phyloP scores from a whole-genome alignment of 768 basidiomycete species.

The Pisolithus tinctorius region DNA sequence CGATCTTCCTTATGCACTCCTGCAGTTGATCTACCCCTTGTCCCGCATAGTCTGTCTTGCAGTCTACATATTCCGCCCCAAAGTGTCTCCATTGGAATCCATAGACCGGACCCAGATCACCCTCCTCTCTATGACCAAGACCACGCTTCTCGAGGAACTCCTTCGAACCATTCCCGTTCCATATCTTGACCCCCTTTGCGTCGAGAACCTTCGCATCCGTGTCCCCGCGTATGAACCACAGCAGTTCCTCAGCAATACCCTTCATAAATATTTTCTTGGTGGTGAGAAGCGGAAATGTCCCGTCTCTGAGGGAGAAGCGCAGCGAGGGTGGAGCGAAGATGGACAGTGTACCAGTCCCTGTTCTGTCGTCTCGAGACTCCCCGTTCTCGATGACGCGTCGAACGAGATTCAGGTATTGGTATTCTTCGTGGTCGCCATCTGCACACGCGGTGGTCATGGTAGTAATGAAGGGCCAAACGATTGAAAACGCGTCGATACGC shows the following conservation, averaged over 20 bases:
- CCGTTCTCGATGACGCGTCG: conserved; percentile 68
- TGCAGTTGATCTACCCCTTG: conserved; percentile 88
- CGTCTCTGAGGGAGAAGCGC: conserved; percentile 77
- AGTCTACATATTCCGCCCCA: conserved; percentile 74
- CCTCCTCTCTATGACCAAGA: conserved; percentile 75
- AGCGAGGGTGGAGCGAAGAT: conserved; percentile 87
- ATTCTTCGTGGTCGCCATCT: conserved; percentile 65
- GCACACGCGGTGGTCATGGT: neutral
- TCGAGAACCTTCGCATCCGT: conserved; percentile 77
- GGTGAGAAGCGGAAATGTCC: conserved; percentile 81
- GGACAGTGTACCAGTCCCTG: conserved; percentile 89
- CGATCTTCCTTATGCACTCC: conserved; percentile 89
- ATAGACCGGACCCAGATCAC: conserved; percentile 95
- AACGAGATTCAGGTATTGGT: conserved; percentile 85
- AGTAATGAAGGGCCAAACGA: too few relatives aligned
- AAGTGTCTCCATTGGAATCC: conserved; percentile 98
- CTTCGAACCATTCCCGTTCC: conserved; percentile 93
- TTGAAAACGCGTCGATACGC: too few relatives aligned
- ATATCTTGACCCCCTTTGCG: conserved; percentile 86
- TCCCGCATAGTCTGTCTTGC: conserved; percentile 69
- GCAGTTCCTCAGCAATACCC: conserved; percentile 87
- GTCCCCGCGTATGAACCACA: conserved; percentile 87
- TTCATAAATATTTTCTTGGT: conserved; percentile 93
- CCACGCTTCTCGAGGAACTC: conserved; percentile 84
- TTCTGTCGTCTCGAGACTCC: conserved; percentile 80